Base-by-base conservation (phyloP, 192 early-diverging fungal species). In the Backusella parvicylindrica region DNA sequence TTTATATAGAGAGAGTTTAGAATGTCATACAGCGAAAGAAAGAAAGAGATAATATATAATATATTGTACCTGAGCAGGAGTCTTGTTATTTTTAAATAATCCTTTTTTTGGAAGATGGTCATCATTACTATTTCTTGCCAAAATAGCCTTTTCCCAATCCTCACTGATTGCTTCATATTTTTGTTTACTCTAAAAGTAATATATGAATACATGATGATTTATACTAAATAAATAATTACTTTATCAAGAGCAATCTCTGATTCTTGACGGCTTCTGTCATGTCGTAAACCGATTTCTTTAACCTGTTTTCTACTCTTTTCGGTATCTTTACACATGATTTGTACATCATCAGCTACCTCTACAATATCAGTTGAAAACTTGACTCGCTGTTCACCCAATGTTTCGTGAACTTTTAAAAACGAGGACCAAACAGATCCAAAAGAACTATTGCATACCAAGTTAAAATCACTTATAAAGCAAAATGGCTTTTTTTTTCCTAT, bases 131-230 rank as follows among this genome's bases (percentile, higher is more conserved):
- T 80, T 83, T 64, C 85, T 87, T 65, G 81, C 81, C 9, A 94
- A 76, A 37, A 92, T 83, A 16, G 93, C 79, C 21, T 86, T 87
- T 75, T 99, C 95, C 95, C 95, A 96, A 36, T 96, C 95, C 69
- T 93, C 90, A 35, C 92, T 94, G 26, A 88, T 79, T 6, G 79
- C 30, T 69, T 97, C 95, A 76, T 96, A 97, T 70, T 93, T 93
- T 74, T 79, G 81, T 41, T 92, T 92, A 37, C 92, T 86, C 89
- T 89, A 76, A 31, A 49, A 68, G 40, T 28, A 71, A 65, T 32
- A 32, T 0, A 32, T 65, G 12, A 35, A 33, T 65, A 16, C 1
- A 33, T 35, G 31, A 0, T n/a, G n/a, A n/a, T n/a, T n/a, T 0
- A 15, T 12, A 0, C 28, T 16, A 16, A 31, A 15, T 28, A 16